These are phyloP conservation scores for Vitis rotundifolia DNA, from an alignment of 164 flowering plant genomes.

Conservation along the genomic window DNA sequence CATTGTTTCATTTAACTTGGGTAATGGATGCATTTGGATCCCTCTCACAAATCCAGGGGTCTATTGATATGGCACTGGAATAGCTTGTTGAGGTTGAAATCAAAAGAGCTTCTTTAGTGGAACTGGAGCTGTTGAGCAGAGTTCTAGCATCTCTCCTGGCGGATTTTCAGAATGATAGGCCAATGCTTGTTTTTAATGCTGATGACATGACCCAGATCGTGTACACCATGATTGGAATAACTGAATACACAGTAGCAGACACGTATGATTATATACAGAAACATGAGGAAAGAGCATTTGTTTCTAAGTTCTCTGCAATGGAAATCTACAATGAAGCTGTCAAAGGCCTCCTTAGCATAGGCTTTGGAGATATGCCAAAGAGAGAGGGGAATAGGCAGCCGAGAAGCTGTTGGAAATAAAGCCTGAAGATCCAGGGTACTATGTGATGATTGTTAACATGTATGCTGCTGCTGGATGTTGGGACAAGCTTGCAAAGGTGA, in stretches of 20 bases:
- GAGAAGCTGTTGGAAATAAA: constrained; percentile 46
- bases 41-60: constrained; percentile 79
- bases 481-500: constrained; percentile 48
- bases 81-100: constrained; percentile 76
- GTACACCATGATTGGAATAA: too few relatives aligned
- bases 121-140: constrained; percentile 45
- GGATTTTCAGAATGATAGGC: too few relatives aligned
- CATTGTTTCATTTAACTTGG: constrained; percentile 67
- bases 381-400: constrained; percentile 64
- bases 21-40: constrained; percentile 89
- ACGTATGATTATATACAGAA: too few relatives aligned
- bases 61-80: constrained; percentile 81
- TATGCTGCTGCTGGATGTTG: constrained; percentile 57
- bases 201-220: too few relatives aligned
- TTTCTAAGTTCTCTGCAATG: constrained; percentile 90
- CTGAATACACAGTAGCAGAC: too few relatives aligned
- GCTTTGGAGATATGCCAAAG: background rate
- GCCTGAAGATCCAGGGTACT: constrained; percentile 52
- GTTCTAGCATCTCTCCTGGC: too few relatives aligned
- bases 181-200: too few relatives aligned
- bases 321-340: constrained; percentile 97
- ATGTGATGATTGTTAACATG: constrained; percentile 59
- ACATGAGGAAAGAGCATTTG: constrained; percentile 82
- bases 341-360: constrained; percentile 76
- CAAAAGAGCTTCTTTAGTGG: constrained; percentile 69